Base-by-base conservation (phyloP, 1,284 basidiomycete genomes). In the Athelia psychrophila region DNA sequence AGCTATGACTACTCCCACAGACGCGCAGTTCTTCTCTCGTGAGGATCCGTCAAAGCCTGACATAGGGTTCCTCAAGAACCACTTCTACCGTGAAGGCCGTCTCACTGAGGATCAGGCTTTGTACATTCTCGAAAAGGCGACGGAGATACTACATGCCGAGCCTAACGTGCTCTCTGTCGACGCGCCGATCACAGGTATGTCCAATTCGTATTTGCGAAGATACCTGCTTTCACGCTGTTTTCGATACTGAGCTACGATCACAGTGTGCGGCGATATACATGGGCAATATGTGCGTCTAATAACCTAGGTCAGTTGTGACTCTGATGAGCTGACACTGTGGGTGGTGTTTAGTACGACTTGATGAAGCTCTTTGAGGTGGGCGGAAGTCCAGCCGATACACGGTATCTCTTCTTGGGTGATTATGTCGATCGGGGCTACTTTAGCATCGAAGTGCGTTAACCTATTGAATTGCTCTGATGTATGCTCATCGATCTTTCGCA, bases 331-430 rank as follows among this genome's bases (percentile, higher is more conserved):
- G 48, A 30, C 35, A 44, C 18, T 30, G 6, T 30, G 27, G 20
- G 48, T 38, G 30, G 48, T 52, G 46, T 42, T 2, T 62, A 94
- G 91, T 94, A 90, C 62, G 92, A 97, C 71, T 76, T 97, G 57
- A 94, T 96, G 88, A 95, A 96, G 70, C 79, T 97, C 44, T 96
- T 97, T 64, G 94, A 96, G 72, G 89, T 95, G 44, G 94, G 94
- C 38, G 94, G 94, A 4, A 95, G 90, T 69, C 94, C 94, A 5
- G 92, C 93, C 38, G 91, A 93, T 58, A 95, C 93, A 47, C 83
- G 93, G 56, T 97, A 97, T 70, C 81, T 97, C 54, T 97, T 96
- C 78, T 73, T 97, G 40, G 94, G 94, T 33, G 94, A 97, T 74
- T 97, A 97, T 63, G 94, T 97, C 51, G 94, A 97, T 76, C 80